Evolutionary conservation across 805 yeast species (phyloP).

Genomic region (Hanseniaspora taiwanica): DNA sequence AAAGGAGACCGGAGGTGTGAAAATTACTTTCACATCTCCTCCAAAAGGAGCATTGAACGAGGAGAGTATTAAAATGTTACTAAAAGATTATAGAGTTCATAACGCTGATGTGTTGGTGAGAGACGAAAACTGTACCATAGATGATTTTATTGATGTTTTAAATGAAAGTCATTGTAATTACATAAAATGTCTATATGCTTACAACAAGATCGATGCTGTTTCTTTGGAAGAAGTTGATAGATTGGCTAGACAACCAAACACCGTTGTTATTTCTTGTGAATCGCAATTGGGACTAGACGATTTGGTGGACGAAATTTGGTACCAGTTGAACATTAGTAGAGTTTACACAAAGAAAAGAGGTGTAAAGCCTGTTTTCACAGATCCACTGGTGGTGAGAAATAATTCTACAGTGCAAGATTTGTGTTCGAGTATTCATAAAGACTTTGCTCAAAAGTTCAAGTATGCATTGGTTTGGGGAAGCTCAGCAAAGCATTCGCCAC

Average conservation of each 20-base stretch:
- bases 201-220: slow-evolving; percentile 91
- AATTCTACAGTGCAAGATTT: slow-evolving; percentile 72
- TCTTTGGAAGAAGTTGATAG: slow-evolving; percentile 89
- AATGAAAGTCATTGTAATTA: slow-evolving; percentile 81
- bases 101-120: slow-evolving; percentile 87
- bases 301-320: slow-evolving; percentile 88
- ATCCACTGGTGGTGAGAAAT: slow-evolving; percentile 82
- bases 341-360: slow-evolving; percentile 86
- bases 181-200: slow-evolving; percentile 83
- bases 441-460: slow-evolving; percentile 81
- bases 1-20: slow-evolving; percentile 87
- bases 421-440: slow-evolving; percentile 86
- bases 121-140: slow-evolving; percentile 81
- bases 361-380: slow-evolving; percentile 61
- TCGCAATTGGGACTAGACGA: slow-evolving; percentile 77
- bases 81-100: slow-evolving; percentile 80
- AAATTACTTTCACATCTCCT: slow-evolving; percentile 67
- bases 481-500: slow-evolving; percentile 90
- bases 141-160: slow-evolving; percentile 83
- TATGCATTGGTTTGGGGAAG: slow-evolving; percentile 96
- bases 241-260: slow-evolving; percentile 82
- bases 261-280: slow-evolving; percentile 89
- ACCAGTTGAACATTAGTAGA: slow-evolving; percentile 64
- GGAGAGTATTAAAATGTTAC: slow-evolving; percentile 58
- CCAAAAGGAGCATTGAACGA: slow-evolving; percentile 59